phyloP scores from a whole-genome alignment of 164 flowering plant species.

The Tetracentron sinense region DNA sequence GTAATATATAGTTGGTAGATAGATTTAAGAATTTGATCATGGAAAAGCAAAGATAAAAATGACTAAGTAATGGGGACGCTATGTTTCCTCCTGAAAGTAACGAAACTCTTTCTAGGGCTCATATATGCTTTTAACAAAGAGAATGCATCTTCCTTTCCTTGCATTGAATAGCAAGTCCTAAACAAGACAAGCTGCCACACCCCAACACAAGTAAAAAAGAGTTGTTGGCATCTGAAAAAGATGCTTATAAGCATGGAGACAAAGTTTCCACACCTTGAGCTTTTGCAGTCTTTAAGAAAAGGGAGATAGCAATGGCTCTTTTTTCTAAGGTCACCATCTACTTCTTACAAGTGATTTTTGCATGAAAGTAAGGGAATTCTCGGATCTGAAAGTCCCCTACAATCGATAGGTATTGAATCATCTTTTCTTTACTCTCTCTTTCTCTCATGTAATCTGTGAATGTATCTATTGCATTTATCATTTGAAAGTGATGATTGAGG shows the following conservation, averaged over 20 bases:
- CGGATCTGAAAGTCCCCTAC: slow-evolving; percentile 33
- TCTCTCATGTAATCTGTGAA: no score
- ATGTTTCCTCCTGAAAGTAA: no score
- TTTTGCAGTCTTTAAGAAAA: slow-evolving; percentile 69
- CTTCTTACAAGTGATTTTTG: no score
- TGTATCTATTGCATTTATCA: slow-evolving; percentile 21
- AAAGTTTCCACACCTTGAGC: slow-evolving; percentile 68
- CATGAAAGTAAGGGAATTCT: slow-evolving; percentile 65
- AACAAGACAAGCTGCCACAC: slow-evolving; percentile 22
- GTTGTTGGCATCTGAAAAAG: slow-evolving; percentile 36
- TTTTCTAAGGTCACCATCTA: no score
- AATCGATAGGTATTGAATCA: slow-evolving; percentile 6
- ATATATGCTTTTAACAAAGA: no score
- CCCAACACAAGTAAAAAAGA: slow-evolving; percentile 12
- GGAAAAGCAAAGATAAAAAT: no score
- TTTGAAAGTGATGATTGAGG: slow-evolving; percentile 41
- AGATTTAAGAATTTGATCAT: no score
- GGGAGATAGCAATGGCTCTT: slow-evolving; percentile 37
- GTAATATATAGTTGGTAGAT: no score
- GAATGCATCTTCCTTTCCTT: not conserved
- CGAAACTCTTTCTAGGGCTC: no score
- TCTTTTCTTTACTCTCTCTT: not conserved
- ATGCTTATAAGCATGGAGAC: slow-evolving; percentile 59
- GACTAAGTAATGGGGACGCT: no score
- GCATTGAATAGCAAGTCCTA: slow-evolving; percentile 10